These are phyloP conservation scores for Rehmannia glutinosa DNA, from an alignment of 257 asterid species.

Conservation along the genomic window DNA sequence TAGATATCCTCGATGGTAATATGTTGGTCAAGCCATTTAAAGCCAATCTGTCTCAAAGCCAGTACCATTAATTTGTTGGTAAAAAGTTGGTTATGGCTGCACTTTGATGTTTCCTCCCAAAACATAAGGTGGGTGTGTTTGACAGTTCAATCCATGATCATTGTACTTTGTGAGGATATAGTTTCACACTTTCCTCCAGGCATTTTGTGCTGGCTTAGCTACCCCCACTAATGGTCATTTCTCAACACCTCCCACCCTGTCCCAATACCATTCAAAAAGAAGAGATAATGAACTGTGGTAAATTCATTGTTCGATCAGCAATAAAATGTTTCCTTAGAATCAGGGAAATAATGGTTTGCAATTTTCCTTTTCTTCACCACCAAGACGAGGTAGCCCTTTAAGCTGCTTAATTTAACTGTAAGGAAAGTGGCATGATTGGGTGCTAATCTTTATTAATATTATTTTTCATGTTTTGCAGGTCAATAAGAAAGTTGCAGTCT, in stretches of 20 bases:
- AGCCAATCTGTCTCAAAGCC: background rate
- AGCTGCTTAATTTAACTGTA: background rate
- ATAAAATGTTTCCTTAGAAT: background rate
- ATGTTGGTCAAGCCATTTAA: background rate
- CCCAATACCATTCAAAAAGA: background rate
- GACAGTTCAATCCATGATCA: background rate
- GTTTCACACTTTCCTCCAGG: background rate
- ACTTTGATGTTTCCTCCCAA: background rate
- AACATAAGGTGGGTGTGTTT: background rate
- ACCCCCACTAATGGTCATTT: background rate
- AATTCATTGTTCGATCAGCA: background rate
- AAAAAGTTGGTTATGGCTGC: background rate
- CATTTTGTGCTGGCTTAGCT: background rate
- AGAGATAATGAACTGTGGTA: background rate
- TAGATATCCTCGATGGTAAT: background rate
- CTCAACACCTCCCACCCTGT: background rate
- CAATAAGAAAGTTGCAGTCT: conserved; percentile 52
- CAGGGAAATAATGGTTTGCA: conserved; percentile 2
- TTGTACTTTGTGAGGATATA: background rate
- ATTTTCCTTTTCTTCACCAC: background rate
- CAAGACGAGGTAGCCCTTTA: background rate
- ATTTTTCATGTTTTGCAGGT: conserved; percentile 39
- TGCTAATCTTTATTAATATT: background rate
- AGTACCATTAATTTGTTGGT: background rate
- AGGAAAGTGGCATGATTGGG: background rate